Evolutionary conservation across 768 basidiomycete species (phyloP), one percentile per base, ranked within the genome.

Genomic region (Boletus reticulatus): DNA sequence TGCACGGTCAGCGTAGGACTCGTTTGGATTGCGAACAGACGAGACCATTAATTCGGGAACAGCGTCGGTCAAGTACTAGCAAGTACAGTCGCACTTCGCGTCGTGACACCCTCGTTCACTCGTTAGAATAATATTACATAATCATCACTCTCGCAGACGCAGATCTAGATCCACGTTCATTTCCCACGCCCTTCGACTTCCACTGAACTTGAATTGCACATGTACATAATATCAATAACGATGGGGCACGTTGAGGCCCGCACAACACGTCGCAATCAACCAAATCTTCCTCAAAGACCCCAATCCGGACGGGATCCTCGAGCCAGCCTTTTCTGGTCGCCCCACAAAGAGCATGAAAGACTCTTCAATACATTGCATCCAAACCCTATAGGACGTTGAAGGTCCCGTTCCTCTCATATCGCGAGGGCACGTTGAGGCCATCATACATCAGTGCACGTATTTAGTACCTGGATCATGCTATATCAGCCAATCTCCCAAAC

Each of bases 401-500:
- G 80, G 81, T 83, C 84, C 80, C 74, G 76, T 67, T 78, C 74
- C 77, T 75, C 74, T 77, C 75, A 72, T 69, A 67, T 71, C 77
- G 79, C 80, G 78, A 84, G 80, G 84, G 85, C 85, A 76, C 85
- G 86, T 88, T 88, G 86, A 88, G 86, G 86, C 86, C 85, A 74
- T 81, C 78, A 75, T 65, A 42, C 36, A 52, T 53, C 29, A 14
- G 17, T 8, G 43, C 57, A 50, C 32, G 31, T 34, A 43, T 57
- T 70, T 61, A 73, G 60, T 73, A 73, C 65, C 72, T 73, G 41
- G 2, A 16, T 14, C 55, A 9, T 48, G 31, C 44, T 7, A 16
- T 3, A 29, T 66, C 12, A 62, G 58, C 46, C 37, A 11, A 32
- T 20, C 22, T 12, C 27, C 38, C n/a, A 38, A 16, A 4, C 29